Percentiles rank a stretch among this genome's conserved stretches.
These are phyloP conservation scores for Xylariaceae sp. DNA, from an alignment of 2,329 filamentous ascomycete genomes.

Conservation along the genomic window DNA sequence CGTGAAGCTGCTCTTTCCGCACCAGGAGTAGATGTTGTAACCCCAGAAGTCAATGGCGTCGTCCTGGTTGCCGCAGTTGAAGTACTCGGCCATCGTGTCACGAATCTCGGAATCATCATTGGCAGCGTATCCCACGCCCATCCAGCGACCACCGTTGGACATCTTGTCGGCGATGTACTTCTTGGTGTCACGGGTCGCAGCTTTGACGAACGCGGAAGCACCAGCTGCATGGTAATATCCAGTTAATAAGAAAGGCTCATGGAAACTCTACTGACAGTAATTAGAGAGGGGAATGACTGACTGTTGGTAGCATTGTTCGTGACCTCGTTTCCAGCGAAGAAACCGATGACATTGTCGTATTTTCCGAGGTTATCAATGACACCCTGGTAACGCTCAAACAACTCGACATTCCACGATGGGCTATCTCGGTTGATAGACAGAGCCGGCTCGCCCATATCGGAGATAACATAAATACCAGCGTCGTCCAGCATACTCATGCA, in stretches of 20 bases:
- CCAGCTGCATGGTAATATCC: too few relatives aligned
- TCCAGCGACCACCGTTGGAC: constrained; percentile 54
- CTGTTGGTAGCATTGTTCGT: constrained; percentile 70
- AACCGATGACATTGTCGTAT: constrained; percentile 74
- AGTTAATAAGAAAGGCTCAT: too few relatives aligned
- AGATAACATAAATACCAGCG: constrained; percentile 74
- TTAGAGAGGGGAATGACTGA: constrained; percentile 14
- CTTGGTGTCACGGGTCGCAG: constrained; percentile 76
- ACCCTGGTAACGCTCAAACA: constrained; percentile 66
- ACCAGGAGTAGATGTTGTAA: constrained; percentile 89
- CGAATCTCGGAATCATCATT: constrained; percentile 74
- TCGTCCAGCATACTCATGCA: constrained; percentile 68
- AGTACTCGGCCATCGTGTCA: constrained; percentile 66
- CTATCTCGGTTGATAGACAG: constrained; percentile 66
- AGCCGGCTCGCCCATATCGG: constrained; percentile 67
- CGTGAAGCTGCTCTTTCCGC: constrained; percentile 62
- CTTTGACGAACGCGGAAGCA: constrained; percentile 76
- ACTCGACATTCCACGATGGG: constrained; percentile 63
- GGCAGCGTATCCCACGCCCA: constrained; percentile 75
- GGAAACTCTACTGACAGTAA: too few relatives aligned
- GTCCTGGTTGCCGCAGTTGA: constrained; percentile 63
- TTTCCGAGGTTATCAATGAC: constrained; percentile 67
- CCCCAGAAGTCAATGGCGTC: constrained; percentile 76
- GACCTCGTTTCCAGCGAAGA: constrained; percentile 81
- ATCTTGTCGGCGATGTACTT: constrained; percentile 66